Base-by-base conservation (phyloP, 78 protist genomes). In the Parvularia atlantis region DNA sequence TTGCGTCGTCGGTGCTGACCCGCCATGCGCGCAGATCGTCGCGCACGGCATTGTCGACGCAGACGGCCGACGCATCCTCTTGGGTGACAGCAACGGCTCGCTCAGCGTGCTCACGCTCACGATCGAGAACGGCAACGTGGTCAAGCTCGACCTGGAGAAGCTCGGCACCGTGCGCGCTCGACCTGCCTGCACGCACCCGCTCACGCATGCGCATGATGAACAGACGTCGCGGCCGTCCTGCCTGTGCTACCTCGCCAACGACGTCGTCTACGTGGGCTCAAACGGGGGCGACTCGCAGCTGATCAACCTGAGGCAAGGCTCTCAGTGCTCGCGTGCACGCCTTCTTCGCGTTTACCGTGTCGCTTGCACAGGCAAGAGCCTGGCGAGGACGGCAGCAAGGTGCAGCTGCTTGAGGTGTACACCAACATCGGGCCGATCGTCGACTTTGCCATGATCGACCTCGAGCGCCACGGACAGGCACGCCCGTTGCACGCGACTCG, bases 391-490 rank as follows among this genome's bases (percentile, higher is more conserved):
- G 13, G 26, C 4, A 6, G 13, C 54, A 48, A 66, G 30, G 33
- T 74, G 35, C 22, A 10, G 0, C 61, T 78, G 16, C 33, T 87
- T 0, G 91, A 87, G 30, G 16, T 66, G 5, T 86, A 46, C 73
- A 48, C 75, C 36, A 93, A 93, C 73, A 61, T 93, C 24, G 97
- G 95, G 0, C 95, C 97, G 14, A 88, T 90, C 22, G 33, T 44
- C 20, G 92, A 91, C 57, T 62, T 89, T 30, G 67, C 77, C 44
- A 78, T 89, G 0, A 87, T 93, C 1, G 95, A 88, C 62, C 62
- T 72, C 24, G 92, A 86, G 35, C 72, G 78, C 36, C 88, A 89
- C 43, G 96, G 96, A 24, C 89, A 84, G 39, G 78, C 71, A 13
- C 95, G 86, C 68, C 44, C 89, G 37, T 82, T 89, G 50, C 59